Evolutionary conservation across 805 yeast species (phyloP).

Genomic region (Candida morakotiae): DNA sequence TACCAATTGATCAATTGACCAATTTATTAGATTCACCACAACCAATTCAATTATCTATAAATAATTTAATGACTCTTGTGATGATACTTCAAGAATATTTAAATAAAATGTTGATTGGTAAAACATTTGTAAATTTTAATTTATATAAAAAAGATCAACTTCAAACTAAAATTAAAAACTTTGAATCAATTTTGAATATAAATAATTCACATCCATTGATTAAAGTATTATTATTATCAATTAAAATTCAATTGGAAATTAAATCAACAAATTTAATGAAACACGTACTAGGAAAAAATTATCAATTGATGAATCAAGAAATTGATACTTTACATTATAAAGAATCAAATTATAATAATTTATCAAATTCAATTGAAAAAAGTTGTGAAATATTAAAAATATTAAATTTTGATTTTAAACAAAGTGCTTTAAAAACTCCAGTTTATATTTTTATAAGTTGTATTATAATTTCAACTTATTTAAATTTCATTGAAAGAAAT

Average conservation of each 20-base stretch:
- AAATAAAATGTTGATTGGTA: neutral
- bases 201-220: neutral
- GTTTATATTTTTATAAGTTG: constrained; percentile 65
- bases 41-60: neutral
- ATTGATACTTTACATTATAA: constrained; percentile 45
- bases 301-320: constrained; percentile 59
- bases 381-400: constrained; percentile 57
- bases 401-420: constrained; percentile 54
- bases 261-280: constrained; percentile 58
- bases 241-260: constrained; percentile 62
- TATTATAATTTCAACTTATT: constrained; percentile 58
- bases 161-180: neutral
- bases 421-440: constrained; percentile 69
- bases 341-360: constrained; percentile 39
- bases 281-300: constrained; percentile 61
- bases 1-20: constrained; percentile 13
- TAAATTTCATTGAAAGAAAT: constrained; percentile 49
- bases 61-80: neutral
- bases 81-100: neutral
- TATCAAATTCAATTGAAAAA: constrained; percentile 58
- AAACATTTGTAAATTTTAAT: neutral
- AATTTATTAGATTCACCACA: neutral
- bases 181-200: neutral
- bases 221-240: constrained; percentile 49
- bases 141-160: neutral